Evolutionary conservation across 495 filamentous ascomycete species (phyloP).

Genomic region (Hyphodiscus hymeniophilus): DNA sequence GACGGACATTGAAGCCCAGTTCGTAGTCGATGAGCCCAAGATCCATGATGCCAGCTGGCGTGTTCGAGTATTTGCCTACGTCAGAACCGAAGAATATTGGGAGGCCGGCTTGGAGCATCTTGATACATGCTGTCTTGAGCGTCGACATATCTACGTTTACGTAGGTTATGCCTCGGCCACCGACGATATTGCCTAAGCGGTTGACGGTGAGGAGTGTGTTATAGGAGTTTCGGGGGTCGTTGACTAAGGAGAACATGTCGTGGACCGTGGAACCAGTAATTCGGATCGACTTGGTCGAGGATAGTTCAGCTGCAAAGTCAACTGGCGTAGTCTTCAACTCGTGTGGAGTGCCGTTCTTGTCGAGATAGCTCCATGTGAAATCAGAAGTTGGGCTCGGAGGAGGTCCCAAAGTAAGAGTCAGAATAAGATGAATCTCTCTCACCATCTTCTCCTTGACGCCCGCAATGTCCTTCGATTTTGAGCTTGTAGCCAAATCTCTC

Average conservation of each 20-base stretch:
- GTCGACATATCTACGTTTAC: constrained; percentile 70
- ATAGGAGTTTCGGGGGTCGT: constrained; percentile 73
- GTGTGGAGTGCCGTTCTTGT: constrained; percentile 54
- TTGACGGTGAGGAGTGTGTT: constrained; percentile 63
- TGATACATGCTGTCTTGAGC: constrained; percentile 64
- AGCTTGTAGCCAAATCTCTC: constrained; percentile 33
- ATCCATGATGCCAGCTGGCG: constrained; percentile 65
- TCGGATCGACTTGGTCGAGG: constrained; percentile 27
- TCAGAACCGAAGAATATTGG: constrained; percentile 87
- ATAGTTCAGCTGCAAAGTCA: constrained; percentile 56
- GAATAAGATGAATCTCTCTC: constrained; percentile 65
- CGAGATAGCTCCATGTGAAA: constrained; percentile 72
- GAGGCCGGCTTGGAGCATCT: constrained; percentile 64
- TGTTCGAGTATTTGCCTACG: constrained; percentile 71
- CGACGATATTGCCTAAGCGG: constrained; percentile 70
- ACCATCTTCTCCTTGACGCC: constrained; percentile 61
- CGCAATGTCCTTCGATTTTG: constrained; percentile 27
- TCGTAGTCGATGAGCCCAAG: constrained; percentile 60
- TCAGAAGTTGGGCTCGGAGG: constrained; percentile 56
- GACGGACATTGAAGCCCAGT: constrained; percentile 65
- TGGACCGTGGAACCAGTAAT: constrained; percentile 44
- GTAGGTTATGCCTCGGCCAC: constrained; percentile 62
- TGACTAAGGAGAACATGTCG: constrained; percentile 66
- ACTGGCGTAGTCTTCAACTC: constrained; percentile 53
- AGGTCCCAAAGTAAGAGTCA: constrained; percentile 71